Evolutionary conservation across 2,329 filamentous ascomycete species (phyloP), one percentile per base, ranked within the genome.

Genomic region (Neurospora sp.): DNA sequence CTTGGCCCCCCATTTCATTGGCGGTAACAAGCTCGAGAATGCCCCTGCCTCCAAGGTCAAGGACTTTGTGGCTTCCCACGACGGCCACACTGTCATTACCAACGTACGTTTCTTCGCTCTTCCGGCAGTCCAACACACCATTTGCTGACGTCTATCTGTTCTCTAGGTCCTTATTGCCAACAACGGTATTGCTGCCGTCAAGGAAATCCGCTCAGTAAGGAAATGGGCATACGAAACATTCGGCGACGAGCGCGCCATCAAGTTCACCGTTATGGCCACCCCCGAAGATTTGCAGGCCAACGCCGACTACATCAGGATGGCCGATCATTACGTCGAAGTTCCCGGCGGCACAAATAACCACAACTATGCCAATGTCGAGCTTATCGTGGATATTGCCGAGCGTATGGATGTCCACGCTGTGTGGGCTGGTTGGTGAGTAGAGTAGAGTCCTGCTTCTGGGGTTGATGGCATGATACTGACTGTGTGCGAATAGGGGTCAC

Each of bases 221-320:
- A 99, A 98, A 94, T 99, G 96, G 96, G 96, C 96, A 72, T 99
- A 99, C 89, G 96, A 99, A 84, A 97, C 92, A 8, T 99, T 99
- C 80, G 95, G 96, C 83, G 94, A 99, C 83, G 96, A 99, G 86
- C 89, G 92, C 78, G 96, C 95, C 77, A 97, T 99, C 79, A 94
- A 98, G 80, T 99, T 99, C 84, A 99, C 96, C 73, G 96, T 99
- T 80, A 99, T 99, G 96, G 96, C 96, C 76, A 99, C 96, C 46
- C 96, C 96, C 67, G 96, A 99, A 83, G 96, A 99, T 90, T 83
- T 99, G 79, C 89, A 91, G 80, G 96, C 96, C 80, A 99, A 99
- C 81, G 96, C 96, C 75, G 96, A 99, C 83, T 99, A 99, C 84
- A 99, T 99, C 80, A 89, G 96, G 80, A 98, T 99, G 96, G 96